Evolutionary conservation across 306 rosid genomes (phyloP), one percentile per base, ranked within the genome.

Genomic region (Dryas octopetala): DNA sequence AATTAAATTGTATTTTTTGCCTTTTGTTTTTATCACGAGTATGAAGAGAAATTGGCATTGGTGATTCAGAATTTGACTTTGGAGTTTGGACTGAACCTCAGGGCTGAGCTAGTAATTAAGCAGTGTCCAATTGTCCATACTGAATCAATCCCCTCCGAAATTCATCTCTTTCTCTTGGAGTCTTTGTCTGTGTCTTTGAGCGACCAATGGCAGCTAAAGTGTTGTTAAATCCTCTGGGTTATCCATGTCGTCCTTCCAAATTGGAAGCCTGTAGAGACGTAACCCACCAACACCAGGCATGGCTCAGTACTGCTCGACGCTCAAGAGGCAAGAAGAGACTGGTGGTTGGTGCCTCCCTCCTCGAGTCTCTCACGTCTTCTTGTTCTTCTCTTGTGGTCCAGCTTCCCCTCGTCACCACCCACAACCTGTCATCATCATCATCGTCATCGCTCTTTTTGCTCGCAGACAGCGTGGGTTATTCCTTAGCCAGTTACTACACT

Each of bases 401-500:
- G 2, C 38, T 32, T 32, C 38, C 38, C 38, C 38, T 32, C 38
- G 1, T 32, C 38, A 32, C 38, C 38, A 32, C 38, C 38, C 38
- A 32, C 38, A 32, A 32, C 38, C 38, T 32, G 32, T 32, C 66
- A 61, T n/a, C 70, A 7, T 19, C 52, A n/a, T 47, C 68, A 32
- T 59, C 68, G 3, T 14, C 16, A 19, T 60, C 64, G 47, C 62
- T 73, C n/a, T 45, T 52, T 66, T 76, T 55, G 75, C 72, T 83
- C 2, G 81, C 96, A 9, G 97, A 90, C 4, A 78, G 50, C 70
- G 61, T 26, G 40, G 96, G 98, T 46, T 91, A 95, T 54, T 95
- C 97, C 40, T 15, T 76, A 81, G 97, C 97, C 57, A 95, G 97
- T 73, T 91, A 95, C 84, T 95, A 95, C 66, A 95, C 98, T 74